Percentiles rank a stretch among this genome's conserved stretches.
phyloP scores from a whole-genome alignment of 176 grass and related monocot genomes.

The barley (Hordeum vulgare) region MorexV3_pseudomolecules_assembly NC_058520.1:522268914-522269413 shows the following conservation, averaged over 20 bases:
- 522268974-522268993: neutral
- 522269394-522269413: neutral
- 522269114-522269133: neutral
- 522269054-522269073: neutral
- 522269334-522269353: neutral
- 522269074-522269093: neutral
- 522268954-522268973: neutral
- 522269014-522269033: neutral
- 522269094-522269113: neutral
- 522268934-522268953: neutral
- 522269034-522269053: neutral
- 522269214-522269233: neutral
- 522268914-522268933: constrained; percentile 6
- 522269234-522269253: too few relatives aligned
- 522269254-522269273: too few relatives aligned
- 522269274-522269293: too few relatives aligned
- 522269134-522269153: neutral
- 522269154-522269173: neutral
- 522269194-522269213: neutral
- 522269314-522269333: too few relatives aligned
- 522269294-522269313: too few relatives aligned
- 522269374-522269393: neutral
- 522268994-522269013: neutral
- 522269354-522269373: neutral
- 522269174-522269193: neutral